Conservation (phyloP, 1,139 yeast species). For the Waltiozyma sp. region DNA sequence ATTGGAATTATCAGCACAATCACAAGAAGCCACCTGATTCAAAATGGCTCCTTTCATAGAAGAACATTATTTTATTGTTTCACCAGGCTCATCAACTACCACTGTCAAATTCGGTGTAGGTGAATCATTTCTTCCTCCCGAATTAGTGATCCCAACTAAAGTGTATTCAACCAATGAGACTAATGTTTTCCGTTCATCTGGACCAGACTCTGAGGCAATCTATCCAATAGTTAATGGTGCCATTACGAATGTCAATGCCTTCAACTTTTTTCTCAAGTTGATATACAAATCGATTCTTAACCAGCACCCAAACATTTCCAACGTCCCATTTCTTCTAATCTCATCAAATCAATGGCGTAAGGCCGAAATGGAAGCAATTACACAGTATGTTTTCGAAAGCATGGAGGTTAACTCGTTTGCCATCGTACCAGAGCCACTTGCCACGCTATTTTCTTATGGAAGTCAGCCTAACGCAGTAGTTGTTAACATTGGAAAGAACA, state of each 20-base stretch:
- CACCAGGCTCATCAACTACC: slow-evolving; percentile 74
- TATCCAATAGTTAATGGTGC: slow-evolving; percentile 55
- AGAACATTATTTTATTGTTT: slow-evolving; percentile 41
- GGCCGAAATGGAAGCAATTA: slow-evolving; percentile 50
- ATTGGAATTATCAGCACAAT: too few species aligned
- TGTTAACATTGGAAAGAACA: slow-evolving; percentile 69
- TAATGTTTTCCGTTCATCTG: neutral
- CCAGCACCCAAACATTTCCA: slow-evolving; percentile 35
- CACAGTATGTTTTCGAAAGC: slow-evolving; percentile 67
- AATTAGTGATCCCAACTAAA: slow-evolving; percentile 59
- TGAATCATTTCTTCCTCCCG: slow-evolving; percentile 72
- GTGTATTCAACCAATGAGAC: slow-evolving; percentile 42
- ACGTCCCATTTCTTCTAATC: slow-evolving; percentile 47
- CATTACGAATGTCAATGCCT: slow-evolving; percentile 58
- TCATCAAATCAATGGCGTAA: slow-evolving; percentile 66
- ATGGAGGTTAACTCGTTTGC: slow-evolving; percentile 68
- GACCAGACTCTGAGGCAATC: slow-evolving; percentile 33
- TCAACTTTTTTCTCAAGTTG: slow-evolving; percentile 54
- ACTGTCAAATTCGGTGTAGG: slow-evolving; percentile 72
- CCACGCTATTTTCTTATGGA: slow-evolving; percentile 66
- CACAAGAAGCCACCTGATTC: too few species aligned
- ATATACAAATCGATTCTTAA: slow-evolving; percentile 47
- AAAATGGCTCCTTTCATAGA: slow-evolving; percentile 37
- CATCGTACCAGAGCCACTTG: slow-evolving; percentile 56
- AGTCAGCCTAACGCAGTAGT: slow-evolving; percentile 53